Conservation (phyloP, 2,329 filamentous ascomycete species). For the Aspergillus sergii region DNA sequence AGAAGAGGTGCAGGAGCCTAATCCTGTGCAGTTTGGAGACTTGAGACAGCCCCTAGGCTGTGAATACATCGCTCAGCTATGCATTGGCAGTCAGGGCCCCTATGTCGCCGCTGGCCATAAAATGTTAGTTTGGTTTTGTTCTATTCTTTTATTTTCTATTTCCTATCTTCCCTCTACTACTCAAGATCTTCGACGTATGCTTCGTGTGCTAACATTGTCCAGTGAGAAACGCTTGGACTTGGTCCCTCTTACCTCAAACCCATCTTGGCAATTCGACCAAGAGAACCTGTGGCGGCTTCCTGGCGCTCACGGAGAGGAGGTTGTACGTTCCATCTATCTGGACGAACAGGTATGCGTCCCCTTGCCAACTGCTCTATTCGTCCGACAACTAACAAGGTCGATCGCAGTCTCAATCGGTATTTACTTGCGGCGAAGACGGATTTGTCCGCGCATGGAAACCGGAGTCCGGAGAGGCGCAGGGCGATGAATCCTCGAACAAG, state of each 20-base stretch:
- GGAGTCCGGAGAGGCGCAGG: slow-evolving; percentile 20
- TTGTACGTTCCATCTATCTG: slow-evolving; percentile 50
- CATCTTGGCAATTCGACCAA: slow-evolving; percentile 44
- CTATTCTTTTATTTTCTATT: not conserved
- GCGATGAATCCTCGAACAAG: slow-evolving; percentile 23
- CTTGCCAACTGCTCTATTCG: not conserved
- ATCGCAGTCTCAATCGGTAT: slow-evolving; percentile 41
- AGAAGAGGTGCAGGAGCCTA: slow-evolving; percentile 48
- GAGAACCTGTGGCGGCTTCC: slow-evolving; percentile 45
- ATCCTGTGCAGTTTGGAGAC: slow-evolving; percentile 57
- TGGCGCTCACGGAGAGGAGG: slow-evolving; percentile 52
- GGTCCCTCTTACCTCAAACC: slow-evolving; percentile 39
- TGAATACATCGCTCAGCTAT: slow-evolving; percentile 62
- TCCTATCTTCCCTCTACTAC: not conserved
- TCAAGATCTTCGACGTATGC: not conserved
- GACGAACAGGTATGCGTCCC: slow-evolving; percentile 44
- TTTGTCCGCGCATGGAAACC: slow-evolving; percentile 43
- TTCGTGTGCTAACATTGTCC: not conserved
- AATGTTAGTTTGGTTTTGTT: slow-evolving; percentile 39
- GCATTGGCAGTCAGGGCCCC: slow-evolving; percentile 45
- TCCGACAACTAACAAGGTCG: not conserved
- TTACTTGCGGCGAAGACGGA: slow-evolving; percentile 51
- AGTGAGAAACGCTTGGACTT: slow-evolving; percentile 48
- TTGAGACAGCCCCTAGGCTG: slow-evolving; percentile 57
- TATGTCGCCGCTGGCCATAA: slow-evolving; percentile 54